Percentiles rank a stretch among this genome's conserved stretches.
Conservation (phyloP, 805 yeast genomes). For the Metschnikowia corniflorae region DNA sequence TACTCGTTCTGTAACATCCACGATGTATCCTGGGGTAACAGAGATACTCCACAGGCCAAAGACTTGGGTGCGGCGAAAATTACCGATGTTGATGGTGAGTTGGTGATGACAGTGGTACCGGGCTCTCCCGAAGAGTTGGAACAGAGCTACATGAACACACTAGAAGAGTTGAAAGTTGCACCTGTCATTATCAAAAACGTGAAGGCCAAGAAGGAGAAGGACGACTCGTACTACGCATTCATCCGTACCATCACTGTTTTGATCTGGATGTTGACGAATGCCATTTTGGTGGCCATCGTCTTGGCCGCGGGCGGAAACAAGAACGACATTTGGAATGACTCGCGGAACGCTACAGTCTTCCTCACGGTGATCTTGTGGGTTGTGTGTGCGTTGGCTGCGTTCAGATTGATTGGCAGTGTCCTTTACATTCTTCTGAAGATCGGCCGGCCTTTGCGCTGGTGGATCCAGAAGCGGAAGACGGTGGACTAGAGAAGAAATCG, state of each 20-base stretch:
- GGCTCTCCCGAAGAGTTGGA: slow-evolving; percentile 76
- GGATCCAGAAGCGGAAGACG: slow-evolving; percentile 21
- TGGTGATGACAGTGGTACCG: slow-evolving; percentile 48
- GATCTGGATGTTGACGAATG: slow-evolving; percentile 84
- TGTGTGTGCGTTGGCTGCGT: slow-evolving; percentile 85
- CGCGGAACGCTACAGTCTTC: slow-evolving; percentile 57
- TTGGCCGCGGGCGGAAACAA: slow-evolving; percentile 78
- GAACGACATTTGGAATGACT: slow-evolving; percentile 30
- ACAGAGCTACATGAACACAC: slow-evolving; percentile 61
- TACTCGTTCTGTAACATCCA: slow-evolving; percentile 96
- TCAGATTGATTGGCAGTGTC: slow-evolving; percentile 74
- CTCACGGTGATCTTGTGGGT: slow-evolving; percentile 87
- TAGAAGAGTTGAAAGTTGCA: slow-evolving; percentile 53
- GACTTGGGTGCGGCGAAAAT: slow-evolving; percentile 84
- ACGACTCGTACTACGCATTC: slow-evolving; percentile 83
- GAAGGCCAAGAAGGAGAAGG: slow-evolving; percentile 28
- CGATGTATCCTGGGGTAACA: slow-evolving; percentile 97
- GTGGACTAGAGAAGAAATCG: slow-evolving; percentile 5
- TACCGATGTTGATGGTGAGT: slow-evolving; percentile 35
- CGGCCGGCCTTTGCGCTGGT: slow-evolving; percentile 42
- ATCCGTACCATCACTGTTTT: slow-evolving; percentile 86
- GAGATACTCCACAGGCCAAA: slow-evolving; percentile 65
- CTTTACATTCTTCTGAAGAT: slow-evolving; percentile 47
- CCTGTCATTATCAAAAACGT: slow-evolving; percentile 14
- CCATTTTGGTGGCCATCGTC: slow-evolving; percentile 76